Evolutionary conservation across 1,284 basidiomycete species (phyloP), one percentile per base, ranked within the genome.

Genomic region (Trichosporon coremiiforme): DNA sequence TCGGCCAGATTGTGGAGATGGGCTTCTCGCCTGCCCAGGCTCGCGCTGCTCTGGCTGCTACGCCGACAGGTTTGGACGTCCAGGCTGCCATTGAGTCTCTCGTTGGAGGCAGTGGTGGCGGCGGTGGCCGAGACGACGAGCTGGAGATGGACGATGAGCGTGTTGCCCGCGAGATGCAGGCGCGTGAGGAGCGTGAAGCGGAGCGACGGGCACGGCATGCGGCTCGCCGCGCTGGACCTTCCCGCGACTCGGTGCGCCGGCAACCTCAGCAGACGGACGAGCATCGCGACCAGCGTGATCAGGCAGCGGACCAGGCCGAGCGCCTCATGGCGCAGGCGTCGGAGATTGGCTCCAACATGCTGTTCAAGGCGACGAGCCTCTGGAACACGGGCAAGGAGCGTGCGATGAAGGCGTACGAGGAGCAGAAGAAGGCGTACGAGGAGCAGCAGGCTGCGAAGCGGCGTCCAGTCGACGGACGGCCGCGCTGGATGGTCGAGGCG

Each of bases 1-100:
- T 94, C 0, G 94, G 94, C 0, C 91, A 93, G 78, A 89, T 96
- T 35, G 91, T 96, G 41, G 93, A 95, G 83, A 96, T 96, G 93
- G 94, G 95, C n/a, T 96, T 95, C 82, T 88, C 91, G 0, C 86
- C 91, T 33, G 81, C 88, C 55, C 89, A 92, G 80, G 90, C 93
- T 4, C 87, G 89, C 17, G 80, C 87, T 12, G 93, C 94, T 0
- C 87, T 94, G 1, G 87, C 88, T 7, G 86, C 88, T n/a, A 93
- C 91, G 0, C 84, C 88, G 55, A 87, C 87, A 0, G 90, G 89
- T 0, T 74, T 90, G 66, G 90, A 95, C 73, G 89, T 94, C 6
- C 87, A 93, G 78, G 89, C 88, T 8, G 95, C 95, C 0, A 79
- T 95, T 13, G 93, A 95, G 66, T 86, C 85, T 4, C 84, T 96